Conservation (phyloP, 805 yeast species). For the Komagataella ulmi region DNA sequence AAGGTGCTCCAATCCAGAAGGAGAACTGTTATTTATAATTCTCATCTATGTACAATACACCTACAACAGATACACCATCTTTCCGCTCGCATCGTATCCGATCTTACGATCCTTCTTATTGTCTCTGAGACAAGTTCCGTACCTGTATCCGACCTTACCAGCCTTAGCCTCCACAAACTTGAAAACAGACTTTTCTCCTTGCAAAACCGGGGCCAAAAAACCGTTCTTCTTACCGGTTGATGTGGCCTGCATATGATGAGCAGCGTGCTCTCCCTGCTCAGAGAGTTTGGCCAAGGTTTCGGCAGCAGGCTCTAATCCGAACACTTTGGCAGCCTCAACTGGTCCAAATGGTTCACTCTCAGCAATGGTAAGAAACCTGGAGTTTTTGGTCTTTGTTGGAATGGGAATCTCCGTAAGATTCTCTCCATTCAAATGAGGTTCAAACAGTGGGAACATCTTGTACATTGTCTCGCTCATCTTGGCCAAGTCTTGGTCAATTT, state of each 20-base stretch:
- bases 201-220: conserved; percentile 41
- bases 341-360: conserved; percentile 96
- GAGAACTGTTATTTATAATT: not conserved
- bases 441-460: conserved; percentile 70
- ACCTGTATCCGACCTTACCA: conserved; percentile 82
- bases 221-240: conserved; percentile 13
- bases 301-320: conserved; percentile 81
- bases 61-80: conserved; percentile 23
- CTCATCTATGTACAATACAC: conserved; percentile 1
- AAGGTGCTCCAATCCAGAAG: not conserved
- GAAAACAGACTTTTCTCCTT: conserved; percentile 62
- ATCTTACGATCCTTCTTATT: conserved; percentile 73
- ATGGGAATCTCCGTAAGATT: conserved; percentile 90
- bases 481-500: conserved; percentile 39
- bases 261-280: conserved; percentile 39
- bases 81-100: conserved; percentile 58
- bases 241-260: conserved; percentile 15
- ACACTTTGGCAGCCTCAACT: conserved; percentile 79
- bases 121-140: conserved; percentile 86
- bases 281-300: conserved; percentile 60
- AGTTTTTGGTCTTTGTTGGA: conserved; percentile 68
- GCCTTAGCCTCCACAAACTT: conserved; percentile 67
- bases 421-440: conserved; percentile 37
- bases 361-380: conserved; percentile 78
- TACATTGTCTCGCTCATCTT: conserved; percentile 52